These are phyloP conservation scores for Thraustochytrium sp. DNA, from an alignment of 352 stramenopile genomes.

Conservation along the genomic window DNA sequence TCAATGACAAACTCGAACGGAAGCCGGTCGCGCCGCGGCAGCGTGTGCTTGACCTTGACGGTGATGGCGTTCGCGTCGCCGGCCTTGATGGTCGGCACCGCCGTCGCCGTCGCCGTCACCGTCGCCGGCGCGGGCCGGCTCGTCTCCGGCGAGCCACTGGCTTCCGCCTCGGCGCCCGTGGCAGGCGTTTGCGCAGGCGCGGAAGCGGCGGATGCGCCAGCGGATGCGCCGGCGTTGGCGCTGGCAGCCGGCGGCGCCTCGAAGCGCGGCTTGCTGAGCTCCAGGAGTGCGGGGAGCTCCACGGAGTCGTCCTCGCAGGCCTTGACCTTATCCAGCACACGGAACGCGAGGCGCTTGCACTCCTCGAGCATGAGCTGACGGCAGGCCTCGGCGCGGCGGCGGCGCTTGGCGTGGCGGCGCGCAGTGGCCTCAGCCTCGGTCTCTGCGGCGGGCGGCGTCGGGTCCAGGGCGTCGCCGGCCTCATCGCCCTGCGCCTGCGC, in stretches of 20 bases:
- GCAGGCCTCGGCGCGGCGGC: neutral
- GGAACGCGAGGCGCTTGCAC: constrained; percentile 13
- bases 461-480: neutral
- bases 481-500: neutral
- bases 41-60: constrained; percentile 29
- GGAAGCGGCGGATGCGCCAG: neutral
- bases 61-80: neutral
- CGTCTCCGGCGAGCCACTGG: neutral
- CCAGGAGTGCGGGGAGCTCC: constrained; percentile 20
- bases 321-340: constrained; percentile 19
- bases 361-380: constrained; percentile 9
- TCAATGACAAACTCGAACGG: neutral
- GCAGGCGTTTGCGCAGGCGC: neutral
- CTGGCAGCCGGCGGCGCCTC: neutral
- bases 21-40: neutral
- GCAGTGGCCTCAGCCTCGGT: neutral
- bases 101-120: neutral
- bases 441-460: neutral
- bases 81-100: neutral
- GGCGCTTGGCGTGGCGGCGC: neutral
- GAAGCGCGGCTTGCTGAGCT: neutral
- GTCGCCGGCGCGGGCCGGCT: neutral
- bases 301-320: constrained; percentile 37
- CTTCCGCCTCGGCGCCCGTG: neutral
- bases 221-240: neutral